Conservation (phyloP, 192 early-diverging fungal species). For the Mortierella antarctica region DNA sequence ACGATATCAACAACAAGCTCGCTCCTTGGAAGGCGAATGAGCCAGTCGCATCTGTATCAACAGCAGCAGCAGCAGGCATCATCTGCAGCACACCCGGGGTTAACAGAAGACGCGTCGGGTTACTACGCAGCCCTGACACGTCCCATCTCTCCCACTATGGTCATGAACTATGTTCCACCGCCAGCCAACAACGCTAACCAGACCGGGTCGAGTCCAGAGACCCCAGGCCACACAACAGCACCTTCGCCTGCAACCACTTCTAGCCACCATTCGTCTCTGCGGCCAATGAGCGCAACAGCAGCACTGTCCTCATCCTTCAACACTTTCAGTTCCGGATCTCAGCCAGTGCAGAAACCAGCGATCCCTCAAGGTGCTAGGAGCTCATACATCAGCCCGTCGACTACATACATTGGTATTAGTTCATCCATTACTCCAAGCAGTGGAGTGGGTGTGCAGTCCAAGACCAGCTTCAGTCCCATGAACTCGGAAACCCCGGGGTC, state of each 20-base stretch:
- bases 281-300: constrained; percentile 30
- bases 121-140: constrained; percentile 45
- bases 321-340: constrained; percentile 16
- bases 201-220: not conserved
- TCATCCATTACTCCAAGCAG: no score
- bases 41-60: constrained; percentile 14
- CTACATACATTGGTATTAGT: not conserved
- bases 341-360: constrained; percentile 2
- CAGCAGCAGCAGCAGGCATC: not conserved
- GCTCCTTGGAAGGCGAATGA: constrained; percentile 1
- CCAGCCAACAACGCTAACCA: constrained; percentile 8
- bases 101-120: constrained; percentile 15
- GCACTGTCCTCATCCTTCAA: constrained; percentile 39
- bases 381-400: constrained; percentile 12
- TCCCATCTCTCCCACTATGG: constrained; percentile 40
- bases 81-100: not conserved
- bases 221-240: not conserved
- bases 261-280: not conserved
- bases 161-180: constrained; percentile 47
- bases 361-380: constrained; percentile 13
- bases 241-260: constrained; percentile 4
- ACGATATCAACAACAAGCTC: not conserved
- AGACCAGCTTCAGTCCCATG: not conserved
- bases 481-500: constrained; percentile 9
- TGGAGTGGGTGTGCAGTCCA: not conserved